Evolutionary conservation across 2,329 filamentous ascomycete species (phyloP).

Genomic region (Orbilia brochopaga): DNA sequence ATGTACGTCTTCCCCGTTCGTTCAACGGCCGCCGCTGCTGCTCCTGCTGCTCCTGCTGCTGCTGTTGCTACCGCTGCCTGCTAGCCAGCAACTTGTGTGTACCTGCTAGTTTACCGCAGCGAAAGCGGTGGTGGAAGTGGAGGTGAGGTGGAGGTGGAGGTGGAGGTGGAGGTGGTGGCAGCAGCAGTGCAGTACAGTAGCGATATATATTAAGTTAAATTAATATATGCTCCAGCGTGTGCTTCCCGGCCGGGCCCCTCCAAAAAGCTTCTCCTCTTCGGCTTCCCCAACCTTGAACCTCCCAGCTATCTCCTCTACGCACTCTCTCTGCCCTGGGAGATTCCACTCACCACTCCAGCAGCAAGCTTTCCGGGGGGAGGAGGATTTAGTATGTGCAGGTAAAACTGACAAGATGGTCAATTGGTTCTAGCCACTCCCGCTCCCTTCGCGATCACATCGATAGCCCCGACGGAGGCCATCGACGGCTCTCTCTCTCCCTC

Average conservation of each 20-base stretch:
- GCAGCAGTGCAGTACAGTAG: too few species aligned
- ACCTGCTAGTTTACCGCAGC: too few species aligned
- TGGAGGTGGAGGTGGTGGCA: too few species aligned
- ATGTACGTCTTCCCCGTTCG: background rate
- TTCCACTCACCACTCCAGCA: conserved; percentile 13
- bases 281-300: background rate
- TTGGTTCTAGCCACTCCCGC: conserved; percentile 34
- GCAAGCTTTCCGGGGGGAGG: conserved; percentile 20
- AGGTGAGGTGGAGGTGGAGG: too few species aligned
- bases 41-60: too few species aligned
- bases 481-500: background rate
- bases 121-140: too few species aligned
- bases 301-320: background rate
- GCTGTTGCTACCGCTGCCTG: too few species aligned
- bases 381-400: conserved; percentile 14
- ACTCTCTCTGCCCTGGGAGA: background rate
- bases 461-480: conserved; percentile 2
- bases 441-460: conserved; percentile 23
- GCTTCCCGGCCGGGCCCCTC: background rate
- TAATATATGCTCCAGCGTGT: background rate
- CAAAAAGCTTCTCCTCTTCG: background rate
- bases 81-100: too few species aligned
- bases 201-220: conserved; percentile 5
- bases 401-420: conserved; percentile 41
- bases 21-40: too few species aligned